Evolutionary conservation across 2,329 filamentous ascomycete species (phyloP), one percentile per base, ranked within the genome.

Genomic region (Nigrospora sphaerica): DNA sequence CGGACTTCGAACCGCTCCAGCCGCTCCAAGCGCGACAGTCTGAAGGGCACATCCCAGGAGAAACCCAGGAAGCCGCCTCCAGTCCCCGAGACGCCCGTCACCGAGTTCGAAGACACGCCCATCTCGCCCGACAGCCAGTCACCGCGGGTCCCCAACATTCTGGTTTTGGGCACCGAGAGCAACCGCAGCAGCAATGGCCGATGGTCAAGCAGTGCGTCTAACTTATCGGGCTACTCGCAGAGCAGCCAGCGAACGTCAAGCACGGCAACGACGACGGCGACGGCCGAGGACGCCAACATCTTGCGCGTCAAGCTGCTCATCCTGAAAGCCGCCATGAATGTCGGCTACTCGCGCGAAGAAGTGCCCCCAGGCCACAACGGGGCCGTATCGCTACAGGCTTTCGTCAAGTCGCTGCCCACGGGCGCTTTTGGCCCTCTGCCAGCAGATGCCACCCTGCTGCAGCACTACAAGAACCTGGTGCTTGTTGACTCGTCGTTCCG

Each of bases 61-160:
- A 70, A 69, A 61, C 62, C 72, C 55, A 69, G 70, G 46, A 75
- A 72, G 45, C 63, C 66, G 16, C 67, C 64, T 3, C 67, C 69
- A 2, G 77, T 83, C 5, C 91, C 91, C 1, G 92, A 97, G 67
- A 97, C 91, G 0, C 91, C 91, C 0, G 92, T 92, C 1, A 97
- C 91, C 5, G 90, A 96, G 55, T 96, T 96, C 57, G 92, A 96
- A 63, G 91, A 97, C 60, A 89, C 86, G 0, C 84, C 88, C 4
- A 80, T 89, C 38, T 95, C 90, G 0, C 86, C 86, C 0, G 88
- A 92, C 46, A 87, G 87, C 53, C 80, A 84, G 39, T 85, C 79
- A 9, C 80, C 84, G 0, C 83, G 82, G 35, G 79, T 90, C 46
- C 91, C 89, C 6, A 95, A 95, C 59, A 95, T 96, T 55, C 75